A percentile compares a stretch with the other conserved stretches of the same genome.
Conservation (phyloP, 2,329 filamentous ascomycete species). For the Aspergillus sp. region DNA sequence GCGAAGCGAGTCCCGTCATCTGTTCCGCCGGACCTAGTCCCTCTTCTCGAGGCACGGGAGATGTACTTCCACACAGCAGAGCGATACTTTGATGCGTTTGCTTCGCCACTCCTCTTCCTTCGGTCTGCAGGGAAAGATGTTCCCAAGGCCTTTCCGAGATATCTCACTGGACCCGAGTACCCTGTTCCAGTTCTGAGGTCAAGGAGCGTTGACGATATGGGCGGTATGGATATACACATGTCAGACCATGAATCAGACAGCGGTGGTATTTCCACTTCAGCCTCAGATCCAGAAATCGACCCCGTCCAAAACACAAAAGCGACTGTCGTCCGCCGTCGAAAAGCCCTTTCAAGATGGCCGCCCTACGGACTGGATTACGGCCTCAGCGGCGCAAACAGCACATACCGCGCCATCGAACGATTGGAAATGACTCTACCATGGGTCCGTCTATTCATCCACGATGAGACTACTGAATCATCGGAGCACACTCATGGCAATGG, state of each 20-base stretch:
- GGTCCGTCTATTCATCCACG: slow-evolving; percentile 21
- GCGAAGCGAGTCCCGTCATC: slow-evolving; percentile 9
- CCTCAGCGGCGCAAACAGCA: slow-evolving; percentile 9
- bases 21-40: slow-evolving; percentile 26
- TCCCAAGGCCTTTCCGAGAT: slow-evolving; percentile 27
- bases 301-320: too few species aligned
- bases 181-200: slow-evolving; percentile 22
- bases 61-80: slow-evolving; percentile 32
- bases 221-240: too few species aligned
- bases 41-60: slow-evolving; percentile 31
- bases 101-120: slow-evolving; percentile 39
- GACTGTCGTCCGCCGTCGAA: slow-evolving; percentile 22
- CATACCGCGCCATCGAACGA: slow-evolving; percentile 12
- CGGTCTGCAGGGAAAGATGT: slow-evolving; percentile 37
- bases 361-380: slow-evolving; percentile 34
- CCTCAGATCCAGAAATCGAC: too few species aligned
- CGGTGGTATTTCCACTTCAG: not conserved
- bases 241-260: not conserved
- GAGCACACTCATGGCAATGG: not conserved
- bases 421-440: slow-evolving; percentile 28
- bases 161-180: slow-evolving; percentile 28
- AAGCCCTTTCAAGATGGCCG: slow-evolving; percentile 35
- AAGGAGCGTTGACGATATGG: too few species aligned
- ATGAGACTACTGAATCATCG: not conserved
- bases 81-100: slow-evolving; percentile 40